These are phyloP conservation scores for Centella asiatica DNA, from an alignment of 129 eudicot species.

Conservation along the genomic window DNA sequence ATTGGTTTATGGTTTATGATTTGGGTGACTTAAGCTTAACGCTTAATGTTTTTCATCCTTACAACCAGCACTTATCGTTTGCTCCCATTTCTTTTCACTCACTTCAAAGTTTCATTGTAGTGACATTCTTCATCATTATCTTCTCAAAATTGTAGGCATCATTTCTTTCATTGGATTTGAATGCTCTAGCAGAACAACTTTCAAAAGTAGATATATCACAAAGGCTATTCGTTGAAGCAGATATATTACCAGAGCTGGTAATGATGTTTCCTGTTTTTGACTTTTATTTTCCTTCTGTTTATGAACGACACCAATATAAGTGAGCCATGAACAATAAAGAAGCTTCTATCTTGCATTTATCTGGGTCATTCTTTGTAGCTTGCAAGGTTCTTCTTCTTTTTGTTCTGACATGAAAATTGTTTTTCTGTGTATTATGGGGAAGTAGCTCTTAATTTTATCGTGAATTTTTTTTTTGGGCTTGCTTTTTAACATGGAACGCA, in stretches of 20 bases:
- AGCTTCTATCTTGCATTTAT: no score
- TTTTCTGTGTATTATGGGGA: background rate
- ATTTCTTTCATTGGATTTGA: conserved; percentile 58
- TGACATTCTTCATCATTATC: background rate
- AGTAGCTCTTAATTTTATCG: no score
- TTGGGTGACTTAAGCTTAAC: no score
- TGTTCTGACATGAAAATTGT: background rate
- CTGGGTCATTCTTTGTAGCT: background rate
- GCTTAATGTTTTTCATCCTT: no score
- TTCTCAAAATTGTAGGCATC: conserved; percentile 41
- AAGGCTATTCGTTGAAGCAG: conserved; percentile 64
- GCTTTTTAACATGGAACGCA: no score
- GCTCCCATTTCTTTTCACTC: background rate
- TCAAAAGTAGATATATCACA: conserved; percentile 48
- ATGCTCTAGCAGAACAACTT: conserved; percentile 59
- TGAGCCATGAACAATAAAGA: no score
- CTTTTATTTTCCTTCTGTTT: background rate
- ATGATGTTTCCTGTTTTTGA: conserved; percentile 6
- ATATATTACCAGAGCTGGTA: conserved; percentile 60
- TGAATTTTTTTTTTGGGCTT: no score
- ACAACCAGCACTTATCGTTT: background rate
- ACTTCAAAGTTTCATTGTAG: background rate
- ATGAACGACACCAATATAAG: background rate
- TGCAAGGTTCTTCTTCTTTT: background rate
- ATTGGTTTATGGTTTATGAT: no score